A percentile compares a stretch with the other conserved stretches of the same genome.
Evolutionary conservation across 495 filamentous ascomycete genomes (phyloP).

Genomic region (Trichoderma reesei): DNA sequence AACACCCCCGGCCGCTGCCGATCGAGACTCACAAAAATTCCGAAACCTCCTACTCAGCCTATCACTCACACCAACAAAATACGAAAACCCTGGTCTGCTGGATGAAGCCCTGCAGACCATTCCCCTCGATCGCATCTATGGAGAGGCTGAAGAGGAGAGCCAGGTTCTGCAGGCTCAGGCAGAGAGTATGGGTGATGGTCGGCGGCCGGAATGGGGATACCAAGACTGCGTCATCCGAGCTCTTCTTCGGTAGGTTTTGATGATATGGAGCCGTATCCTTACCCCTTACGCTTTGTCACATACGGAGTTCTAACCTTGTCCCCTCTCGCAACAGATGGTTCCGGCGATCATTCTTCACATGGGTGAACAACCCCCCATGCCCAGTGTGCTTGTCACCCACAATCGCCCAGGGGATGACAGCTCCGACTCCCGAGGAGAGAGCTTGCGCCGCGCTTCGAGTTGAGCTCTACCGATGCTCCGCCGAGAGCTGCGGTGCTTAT

Average conservation of each 20-base stretch:
- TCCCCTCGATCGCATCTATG: slow-evolving; percentile 85
- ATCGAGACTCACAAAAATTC: slow-evolving; percentile 68
- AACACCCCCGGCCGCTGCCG: slow-evolving; percentile 55
- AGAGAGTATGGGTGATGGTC: slow-evolving; percentile 64
- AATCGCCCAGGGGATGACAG: slow-evolving; percentile 65
- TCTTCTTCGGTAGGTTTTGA: slow-evolving; percentile 56
- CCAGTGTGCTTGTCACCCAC: slow-evolving; percentile 74
- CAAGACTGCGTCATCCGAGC: slow-evolving; percentile 95
- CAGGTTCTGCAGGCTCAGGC: slow-evolving; percentile 81
- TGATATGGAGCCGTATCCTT: background rate
- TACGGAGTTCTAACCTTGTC: slow-evolving; percentile 20
- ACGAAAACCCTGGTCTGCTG: slow-evolving; percentile 92
- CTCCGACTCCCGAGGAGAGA: slow-evolving; percentile 77
- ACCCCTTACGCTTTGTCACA: background rate
- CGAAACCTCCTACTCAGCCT: slow-evolving; percentile 71
- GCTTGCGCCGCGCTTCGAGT: slow-evolving; percentile 79
- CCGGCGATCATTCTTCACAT: slow-evolving; percentile 86
- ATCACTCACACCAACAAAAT: slow-evolving; percentile 77
- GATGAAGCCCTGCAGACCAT: slow-evolving; percentile 84
- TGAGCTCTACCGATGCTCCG: slow-evolving; percentile 80
- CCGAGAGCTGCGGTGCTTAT: slow-evolving; percentile 54
- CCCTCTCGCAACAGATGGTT: slow-evolving; percentile 65
- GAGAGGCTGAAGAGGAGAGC: slow-evolving; percentile 86
- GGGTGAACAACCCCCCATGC: slow-evolving; percentile 91
- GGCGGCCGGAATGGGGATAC: slow-evolving; percentile 89